Percentiles rank a stretch among this genome's conserved stretches.
phyloP scores from a whole-genome alignment of 2,329 filamentous ascomycete genomes.

The Tolypocladium nubicola region DNA sequence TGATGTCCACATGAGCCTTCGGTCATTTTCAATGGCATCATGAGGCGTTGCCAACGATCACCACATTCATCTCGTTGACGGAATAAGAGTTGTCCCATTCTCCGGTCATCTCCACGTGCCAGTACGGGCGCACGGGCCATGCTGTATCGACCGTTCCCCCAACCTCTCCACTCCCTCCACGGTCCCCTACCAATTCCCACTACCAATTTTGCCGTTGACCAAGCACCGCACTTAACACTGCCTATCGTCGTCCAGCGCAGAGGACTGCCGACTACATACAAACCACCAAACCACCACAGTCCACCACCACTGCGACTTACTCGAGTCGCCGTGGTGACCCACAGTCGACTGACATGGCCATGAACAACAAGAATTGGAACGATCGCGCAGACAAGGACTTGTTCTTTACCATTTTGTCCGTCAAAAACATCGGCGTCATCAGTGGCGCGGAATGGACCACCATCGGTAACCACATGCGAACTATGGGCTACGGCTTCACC shows the following conservation, averaged over 20 bases:
- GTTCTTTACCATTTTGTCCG: constrained; percentile 51
- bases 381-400: constrained; percentile 52
- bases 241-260: constrained; percentile 12
- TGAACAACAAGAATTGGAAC: constrained; percentile 51
- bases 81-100: constrained; percentile 7
- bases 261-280: background rate
- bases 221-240: constrained; percentile 24
- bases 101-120: constrained; percentile 1
- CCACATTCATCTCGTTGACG: background rate
- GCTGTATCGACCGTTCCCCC: constrained; percentile 8
- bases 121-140: constrained; percentile 16
- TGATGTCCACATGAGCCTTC: background rate
- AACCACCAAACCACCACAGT: background rate
- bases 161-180: constrained; percentile 10
- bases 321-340: constrained; percentile 3
- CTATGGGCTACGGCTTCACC: constrained; percentile 50
- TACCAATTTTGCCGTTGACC: constrained; percentile 30
- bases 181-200: constrained; percentile 21
- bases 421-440: constrained; percentile 54
- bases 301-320: constrained; percentile 1
- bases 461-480: constrained; percentile 51
- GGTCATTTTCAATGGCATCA: background rate
- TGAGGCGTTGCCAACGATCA: background rate
- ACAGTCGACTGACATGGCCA: constrained; percentile 10
- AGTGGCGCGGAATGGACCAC: constrained; percentile 52